Base-by-base conservation (phyloP, 2,329 filamentous ascomycete genomes). In the Botrytis porri region DNA sequence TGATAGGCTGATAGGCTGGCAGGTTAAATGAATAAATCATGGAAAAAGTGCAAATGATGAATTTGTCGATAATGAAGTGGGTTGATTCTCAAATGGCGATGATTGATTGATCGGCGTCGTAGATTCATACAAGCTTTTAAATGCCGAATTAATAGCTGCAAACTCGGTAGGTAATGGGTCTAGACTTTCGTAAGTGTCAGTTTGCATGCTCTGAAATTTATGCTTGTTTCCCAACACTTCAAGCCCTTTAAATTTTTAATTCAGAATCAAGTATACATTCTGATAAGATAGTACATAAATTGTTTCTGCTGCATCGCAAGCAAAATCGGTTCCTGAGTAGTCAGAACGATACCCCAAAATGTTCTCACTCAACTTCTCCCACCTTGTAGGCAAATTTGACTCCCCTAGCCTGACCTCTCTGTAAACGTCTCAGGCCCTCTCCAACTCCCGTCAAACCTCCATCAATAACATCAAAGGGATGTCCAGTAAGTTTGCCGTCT, bases 351-450 rank as follows among this genome's bases (percentile, higher is more conserved):
- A 32, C 37, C 48, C 22, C 37, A 14, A 18, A 45, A 32, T 37
- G 1, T 29, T 69, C 20, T 45, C 51, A 60, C 16, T 69, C 66
- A 43, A 35, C 37, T 43, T 75, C 75, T 35, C 60, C 71, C 61
- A 78, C 70, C 61, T 65, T 70, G 76, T 88, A 87, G 0, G 92
- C 86, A 81, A 90, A 92, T 81, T 92, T 92, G 2, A 87, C 82
- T 1, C 84, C 90, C 77, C 86, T 89, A 16, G 86, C 88, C 81
- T 87, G 88, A 0, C 89, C 89, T 41, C 84, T 84, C 78, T 84
- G 87, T 77, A 92, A 79, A 74, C 87, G 85, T 77, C 81, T 80
- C 80, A 92, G 77, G 0, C 83, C 89, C 25, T 76, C 80, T 77
- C 88, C 80, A 4, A 86, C 79, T 3, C 85, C 85, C 16, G 79